Evolutionary conservation across 2,329 filamentous ascomycete genomes (phyloP).

Genomic region (Xylaria sp.): DNA sequence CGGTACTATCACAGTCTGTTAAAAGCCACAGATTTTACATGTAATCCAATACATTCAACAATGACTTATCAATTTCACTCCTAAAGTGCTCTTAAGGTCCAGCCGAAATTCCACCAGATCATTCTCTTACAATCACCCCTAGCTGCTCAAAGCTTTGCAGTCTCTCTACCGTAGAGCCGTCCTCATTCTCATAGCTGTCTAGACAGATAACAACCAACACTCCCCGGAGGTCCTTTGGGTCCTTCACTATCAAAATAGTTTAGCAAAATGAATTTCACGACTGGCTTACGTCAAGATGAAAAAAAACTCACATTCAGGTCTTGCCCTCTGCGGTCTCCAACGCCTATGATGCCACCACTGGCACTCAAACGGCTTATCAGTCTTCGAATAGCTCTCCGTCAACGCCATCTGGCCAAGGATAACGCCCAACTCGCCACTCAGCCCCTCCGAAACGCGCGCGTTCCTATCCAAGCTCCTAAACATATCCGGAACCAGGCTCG

Average conservation of each 20-base stretch:
- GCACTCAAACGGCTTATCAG: slow-evolving; percentile 31
- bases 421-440: slow-evolving; percentile 31
- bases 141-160: slow-evolving; percentile 27
- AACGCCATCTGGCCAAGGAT: slow-evolving; percentile 40
- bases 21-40: not conserved
- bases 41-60: not conserved
- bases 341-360: slow-evolving; percentile 21
- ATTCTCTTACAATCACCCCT: slow-evolving; percentile 17
- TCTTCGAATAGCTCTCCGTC: slow-evolving; percentile 16
- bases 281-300: not conserved
- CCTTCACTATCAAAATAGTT: slow-evolving; percentile 3
- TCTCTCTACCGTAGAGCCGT: slow-evolving; percentile 7
- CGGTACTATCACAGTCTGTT: not conserved
- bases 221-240: slow-evolving; percentile 20
- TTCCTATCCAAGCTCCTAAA: slow-evolving; percentile 23
- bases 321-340: not conserved
- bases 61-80: not conserved
- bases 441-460: slow-evolving; percentile 16
- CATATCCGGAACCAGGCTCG: slow-evolving; percentile 29
- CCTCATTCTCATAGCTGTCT: slow-evolving; percentile 19
- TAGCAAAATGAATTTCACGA: not conserved
- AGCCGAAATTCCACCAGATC: not conserved
- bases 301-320: slow-evolving; percentile 3
- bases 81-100: not conserved
- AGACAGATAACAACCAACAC: slow-evolving; percentile 36